Evolutionary conservation across 2,329 filamentous ascomycete genomes (phyloP), one percentile per base, ranked within the genome.

Genomic region (Coniochaeta pulveracea): DNA sequence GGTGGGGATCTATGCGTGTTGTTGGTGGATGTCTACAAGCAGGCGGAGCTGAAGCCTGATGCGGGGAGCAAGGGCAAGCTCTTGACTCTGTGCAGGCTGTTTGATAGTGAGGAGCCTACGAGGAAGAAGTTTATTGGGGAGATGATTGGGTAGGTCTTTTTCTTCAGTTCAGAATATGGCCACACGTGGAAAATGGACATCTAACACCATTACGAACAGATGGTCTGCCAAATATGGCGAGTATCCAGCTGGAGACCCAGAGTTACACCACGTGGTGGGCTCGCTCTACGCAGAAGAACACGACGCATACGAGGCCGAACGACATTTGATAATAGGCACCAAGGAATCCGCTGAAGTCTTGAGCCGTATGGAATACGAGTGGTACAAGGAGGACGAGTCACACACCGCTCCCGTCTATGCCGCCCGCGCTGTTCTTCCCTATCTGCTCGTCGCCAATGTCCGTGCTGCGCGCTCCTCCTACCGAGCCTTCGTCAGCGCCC

Each of bases 51-150:
- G 48, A 77, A 73, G 60, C 76, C 80, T 11, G 82, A 93, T 55
- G 66, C 79, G n/a, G 66, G 63, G 30, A 76, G 71, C 54, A 85
- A 85, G 59, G 82, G 77, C 40, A 71, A 80, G 41, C 60, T 96
- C 35, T 61, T 96, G 48, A 80, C 80, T 14, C 71, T 93, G 31
- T 58, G 98, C 50, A 71, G 85, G 35, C 69, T 86, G 23, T 96
- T 98, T 47, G 76, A 81, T 10, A 62, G 72, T 17, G 77, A 80
- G 34, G 91, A 98, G 61, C 89, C 89, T 4, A 93, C 83, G 35
- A 74, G 88, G 51, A 96, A 94, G 73, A 85, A 85, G 58, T 94
- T 88, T 51, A 80, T 96, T 26, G 76, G 72, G 16, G 88, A 94
- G 53, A 81, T 88, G 52, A 76, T 95, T 44, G 72, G 69, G 72